phyloP scores from a whole-genome alignment of 2,329 filamentous ascomycete genomes.

The Teratosphaeria pseudoeucalypti region DNA sequence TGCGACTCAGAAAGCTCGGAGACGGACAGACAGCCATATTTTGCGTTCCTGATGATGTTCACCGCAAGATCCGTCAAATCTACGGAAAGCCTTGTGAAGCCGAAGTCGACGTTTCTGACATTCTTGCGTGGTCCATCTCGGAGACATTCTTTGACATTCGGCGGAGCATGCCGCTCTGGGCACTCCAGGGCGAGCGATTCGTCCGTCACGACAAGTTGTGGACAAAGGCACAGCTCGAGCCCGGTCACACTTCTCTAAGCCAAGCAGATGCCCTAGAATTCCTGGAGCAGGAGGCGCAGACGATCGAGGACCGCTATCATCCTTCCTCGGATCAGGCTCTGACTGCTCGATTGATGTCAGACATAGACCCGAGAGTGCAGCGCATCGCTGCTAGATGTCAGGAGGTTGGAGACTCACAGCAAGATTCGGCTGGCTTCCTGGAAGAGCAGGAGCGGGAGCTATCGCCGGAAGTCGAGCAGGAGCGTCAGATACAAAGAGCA shows the following conservation, averaged over 20 bases:
- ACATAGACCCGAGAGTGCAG: conserved; percentile 19
- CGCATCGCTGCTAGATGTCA: conserved; percentile 6
- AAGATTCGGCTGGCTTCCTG: conserved; percentile 31
- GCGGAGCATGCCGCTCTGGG: conserved; percentile 49
- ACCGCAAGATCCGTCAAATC: conserved; percentile 37
- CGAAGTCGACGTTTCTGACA: conserved; percentile 41
- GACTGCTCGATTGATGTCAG: conserved; percentile 8
- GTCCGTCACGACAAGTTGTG: conserved; percentile 33
- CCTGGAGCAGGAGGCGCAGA: conserved; percentile 46
- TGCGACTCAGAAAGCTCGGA: conserved; percentile 56
- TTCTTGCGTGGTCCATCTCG: conserved; percentile 49
- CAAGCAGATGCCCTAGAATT: conserved; percentile 32
- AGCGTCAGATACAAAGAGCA: conserved; percentile 44
- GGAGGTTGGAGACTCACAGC: conserved; percentile 11
- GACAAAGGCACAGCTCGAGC: conserved; percentile 10
- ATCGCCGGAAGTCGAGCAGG: conserved; percentile 51
- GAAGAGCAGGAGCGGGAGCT: conserved; percentile 64
- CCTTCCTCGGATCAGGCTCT: background rate
- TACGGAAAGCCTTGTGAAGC: conserved; percentile 3
- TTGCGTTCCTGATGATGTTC: conserved; percentile 49
- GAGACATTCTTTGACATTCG: conserved; percentile 45
- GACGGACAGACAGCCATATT: conserved; percentile 56
- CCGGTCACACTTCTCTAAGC: conserved; percentile 7
- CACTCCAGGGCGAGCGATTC: conserved; percentile 46
- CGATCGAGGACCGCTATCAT: conserved; percentile 42